phyloP scores from a whole-genome alignment of 192 early-diverging fungal species.

The Backusella liffmaniae region DNA sequence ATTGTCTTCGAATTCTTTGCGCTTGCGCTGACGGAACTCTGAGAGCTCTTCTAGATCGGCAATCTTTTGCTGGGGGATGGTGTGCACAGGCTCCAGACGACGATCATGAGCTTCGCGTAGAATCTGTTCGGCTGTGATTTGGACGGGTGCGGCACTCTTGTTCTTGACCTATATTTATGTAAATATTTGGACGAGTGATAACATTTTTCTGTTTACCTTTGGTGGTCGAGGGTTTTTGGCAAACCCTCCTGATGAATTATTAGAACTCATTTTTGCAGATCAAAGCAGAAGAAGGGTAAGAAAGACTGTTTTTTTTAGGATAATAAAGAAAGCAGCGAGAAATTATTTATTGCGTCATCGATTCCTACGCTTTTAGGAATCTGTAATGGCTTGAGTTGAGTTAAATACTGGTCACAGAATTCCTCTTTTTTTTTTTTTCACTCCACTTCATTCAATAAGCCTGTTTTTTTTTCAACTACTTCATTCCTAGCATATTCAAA shows the following conservation, averaged over 20 bases:
- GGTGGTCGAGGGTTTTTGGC: conserved; percentile 38
- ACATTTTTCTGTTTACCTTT: conserved; percentile 19
- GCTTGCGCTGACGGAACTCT: conserved; percentile 86
- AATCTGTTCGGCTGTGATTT: conserved; percentile 99
- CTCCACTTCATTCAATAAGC: no score
- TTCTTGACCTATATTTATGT: conserved; percentile 82
- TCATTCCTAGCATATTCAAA: no score
- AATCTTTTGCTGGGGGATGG: conserved; percentile 83
- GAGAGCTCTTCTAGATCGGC: conserved; percentile 89
- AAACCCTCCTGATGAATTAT: conserved; percentile 25
- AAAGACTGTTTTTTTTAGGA: neutral
- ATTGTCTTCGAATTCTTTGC: conserved; percentile 93
- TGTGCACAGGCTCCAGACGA: conserved; percentile 58
- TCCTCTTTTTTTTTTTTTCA: no score
- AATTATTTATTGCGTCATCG: neutral
- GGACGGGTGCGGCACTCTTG: conserved; percentile 95
- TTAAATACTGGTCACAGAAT: no score
- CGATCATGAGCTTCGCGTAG: conserved; percentile 92
- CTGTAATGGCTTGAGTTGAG: neutral
- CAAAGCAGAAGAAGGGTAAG: neutral
- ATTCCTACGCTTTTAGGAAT: neutral
- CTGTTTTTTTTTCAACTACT: no score
- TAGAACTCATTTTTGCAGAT: conserved; percentile 9
- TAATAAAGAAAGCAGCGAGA: neutral
- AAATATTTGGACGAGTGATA: neutral